Evolutionary conservation across 2,329 filamentous ascomycete species (phyloP).

Genomic region (Seiridium cupressi): DNA sequence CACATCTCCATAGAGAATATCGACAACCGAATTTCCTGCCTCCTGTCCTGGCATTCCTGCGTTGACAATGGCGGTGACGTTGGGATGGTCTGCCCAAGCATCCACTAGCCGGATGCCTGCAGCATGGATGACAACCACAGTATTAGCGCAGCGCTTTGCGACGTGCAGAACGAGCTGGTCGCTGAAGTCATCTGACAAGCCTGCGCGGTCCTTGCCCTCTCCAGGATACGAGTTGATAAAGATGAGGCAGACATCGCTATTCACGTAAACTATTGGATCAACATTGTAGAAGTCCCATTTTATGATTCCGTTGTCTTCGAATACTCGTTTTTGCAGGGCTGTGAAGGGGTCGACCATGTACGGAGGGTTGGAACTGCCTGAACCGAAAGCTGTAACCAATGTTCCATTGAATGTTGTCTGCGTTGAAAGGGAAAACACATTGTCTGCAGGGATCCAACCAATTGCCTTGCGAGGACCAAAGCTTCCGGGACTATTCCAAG

Average conservation of each 20-base stretch:
- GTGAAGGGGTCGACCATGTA: constrained; percentile 73
- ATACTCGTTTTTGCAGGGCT: constrained; percentile 53
- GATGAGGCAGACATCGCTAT: constrained; percentile 76
- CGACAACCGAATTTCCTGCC: constrained; percentile 72
- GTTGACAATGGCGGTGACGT: constrained; percentile 73
- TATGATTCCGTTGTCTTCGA: constrained; percentile 11
- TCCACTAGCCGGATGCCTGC: constrained; percentile 62
- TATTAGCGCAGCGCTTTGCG: constrained; percentile 15
- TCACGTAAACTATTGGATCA: constrained; percentile 34
- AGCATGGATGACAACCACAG: constrained; percentile 70
- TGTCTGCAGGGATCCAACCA: not conserved
- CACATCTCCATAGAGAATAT: constrained; percentile 58
- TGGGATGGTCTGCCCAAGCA: constrained; percentile 74
- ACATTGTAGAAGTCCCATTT: constrained; percentile 14
- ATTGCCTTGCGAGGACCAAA: constrained; percentile 14
- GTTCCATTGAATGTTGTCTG: constrained; percentile 57
- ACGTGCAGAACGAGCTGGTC: constrained; percentile 13
- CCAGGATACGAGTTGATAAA: constrained; percentile 81
- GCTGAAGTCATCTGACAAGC: constrained; percentile 13
- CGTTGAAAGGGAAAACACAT: not conserved
- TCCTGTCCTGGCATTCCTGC: constrained; percentile 83
- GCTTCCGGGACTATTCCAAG: constrained; percentile 38
- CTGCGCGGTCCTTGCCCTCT: constrained; percentile 53
- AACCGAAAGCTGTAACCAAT: constrained; percentile 82
- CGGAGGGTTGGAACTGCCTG: constrained; percentile 77